Base-by-base conservation (phyloP, 805 yeast species). In the Nakazawaea ishiwadae region DNA sequence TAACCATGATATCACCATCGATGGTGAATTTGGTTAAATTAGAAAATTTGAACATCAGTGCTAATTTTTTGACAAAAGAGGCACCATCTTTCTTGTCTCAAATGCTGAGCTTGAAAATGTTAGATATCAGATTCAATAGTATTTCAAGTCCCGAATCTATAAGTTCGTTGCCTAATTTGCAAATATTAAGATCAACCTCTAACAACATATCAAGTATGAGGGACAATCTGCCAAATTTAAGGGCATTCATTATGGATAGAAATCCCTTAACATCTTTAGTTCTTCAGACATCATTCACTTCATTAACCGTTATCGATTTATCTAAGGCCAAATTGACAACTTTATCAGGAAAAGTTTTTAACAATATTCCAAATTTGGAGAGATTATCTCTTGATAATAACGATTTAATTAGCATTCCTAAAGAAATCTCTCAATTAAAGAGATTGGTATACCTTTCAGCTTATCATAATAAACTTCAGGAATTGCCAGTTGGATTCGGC, bases 251-350 rank as follows among this genome's bases (percentile, higher is more conserved):
- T 53, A 66, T 89, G 36, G 89, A 84, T 55, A 76, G 84, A 55
- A 90, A 89, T 57, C 97, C 96, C 4, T 76, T 89, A 42, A 88
- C 96, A 0, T 71, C 75, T 44, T 71, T 86, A 48, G 67, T 67
- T 21, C 73, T 80, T 47, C 76, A 75, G 26, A 58, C 70, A 17
- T 58, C 64, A 14, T 75, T 86, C 58, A 67, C 70, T 9, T 71
- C 76, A 47, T 67, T 89, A 57, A 81, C 88, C 2, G 77, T 79
- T 14, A 68, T 93, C 37, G 88, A 88, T 47, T 65, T 93, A 40
- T 77, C 85, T 8, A 84, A 84, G 53, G 96, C 96, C 1, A 88
- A 86, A 52, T 65, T 93, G 37, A 77, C 96, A 0, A 70, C 85
- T 5, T 66, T 93, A 21, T 82, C 90, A 1, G 69, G 75, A 6